Evolutionary conservation across 305 asterid genomes (phyloP), one percentile per base, ranked within the genome.

Genomic region (Ajuga reptans): DNA sequence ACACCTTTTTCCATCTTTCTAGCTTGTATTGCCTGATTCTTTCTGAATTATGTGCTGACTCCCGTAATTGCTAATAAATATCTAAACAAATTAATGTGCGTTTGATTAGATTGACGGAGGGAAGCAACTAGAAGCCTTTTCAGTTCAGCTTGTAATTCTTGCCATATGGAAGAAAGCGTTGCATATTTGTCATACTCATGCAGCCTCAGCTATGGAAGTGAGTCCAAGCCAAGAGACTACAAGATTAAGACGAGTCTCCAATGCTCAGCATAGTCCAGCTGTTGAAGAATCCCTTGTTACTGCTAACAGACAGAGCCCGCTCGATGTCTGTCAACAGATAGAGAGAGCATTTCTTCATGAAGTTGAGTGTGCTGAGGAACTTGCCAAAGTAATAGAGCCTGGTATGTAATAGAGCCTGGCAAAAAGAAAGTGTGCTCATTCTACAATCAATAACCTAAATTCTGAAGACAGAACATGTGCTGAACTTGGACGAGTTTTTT

Each of bases 151-250:
- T 60, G 92, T 87, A 55, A 83, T 78, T 84, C 96, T 91, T 79
- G 96, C 98, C 72, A 83, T 86, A 75, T 87, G 96, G 98, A 91
- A 91, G 85, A 90, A 91, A 81, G 95, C 93, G 36, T 66, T 91
- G 75, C 77, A 84, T 69, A 84, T 91, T 37, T 89, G 94, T 76
- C 95, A 85, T 70, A 79, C 93, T 36, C 87, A 84, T 75, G 89
- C 93, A 18, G 88, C 91, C 47, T 84, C 89, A 50, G 84, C 91
- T 53, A 64, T 73, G 67, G 89, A 85, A 76, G 86, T 85, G 66
- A 74, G 78, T 77, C 82, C 84, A 6, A 66, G 68, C 76, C 81
- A 69, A 66, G 84, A 81, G 59, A 69, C 72, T 41, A 47, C 65
- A 69, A 83, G 76, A 71, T 63, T 69, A 17, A 68, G 73, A 65